Evolutionary conservation across 2,329 filamentous ascomycete species (phyloP).

Genomic region (Trichoderma cornu-damae): DNA sequence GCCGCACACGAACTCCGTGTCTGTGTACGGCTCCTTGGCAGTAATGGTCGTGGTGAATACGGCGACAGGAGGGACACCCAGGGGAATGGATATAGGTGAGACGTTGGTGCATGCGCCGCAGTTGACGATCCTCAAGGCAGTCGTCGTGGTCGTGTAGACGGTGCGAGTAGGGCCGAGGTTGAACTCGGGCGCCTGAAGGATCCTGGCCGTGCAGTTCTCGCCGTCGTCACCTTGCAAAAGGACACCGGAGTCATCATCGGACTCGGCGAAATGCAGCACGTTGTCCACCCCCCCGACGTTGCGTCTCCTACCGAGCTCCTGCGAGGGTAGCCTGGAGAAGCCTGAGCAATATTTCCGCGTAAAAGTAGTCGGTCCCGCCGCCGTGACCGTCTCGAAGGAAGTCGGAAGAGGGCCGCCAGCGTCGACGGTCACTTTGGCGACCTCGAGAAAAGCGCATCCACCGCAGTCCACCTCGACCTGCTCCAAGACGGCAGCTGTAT

Average conservation of each 20-base stretch:
- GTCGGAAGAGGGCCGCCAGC: not conserved
- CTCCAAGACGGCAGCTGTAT: not conserved
- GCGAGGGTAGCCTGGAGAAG: not conserved
- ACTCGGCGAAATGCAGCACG: not conserved
- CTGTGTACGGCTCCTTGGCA: constrained; percentile 14
- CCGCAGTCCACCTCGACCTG: not conserved
- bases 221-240: not conserved
- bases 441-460: not conserved
- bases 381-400: not conserved
- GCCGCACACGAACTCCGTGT: constrained; percentile 20
- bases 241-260: not conserved
- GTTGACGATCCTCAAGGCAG: constrained; percentile 23
- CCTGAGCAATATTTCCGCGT: not conserved
- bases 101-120: constrained; percentile 27
- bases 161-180: constrained; percentile 25
- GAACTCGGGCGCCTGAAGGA: constrained; percentile 13
- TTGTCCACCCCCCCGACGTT: not conserved
- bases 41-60: constrained; percentile 25
- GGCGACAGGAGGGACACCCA: constrained; percentile 24
- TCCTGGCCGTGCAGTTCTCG: constrained; percentile 18
- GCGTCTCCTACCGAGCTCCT: not conserved
- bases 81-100: not conserved
- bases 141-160: constrained; percentile 26
- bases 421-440: not conserved
- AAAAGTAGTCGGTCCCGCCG: not conserved